These are phyloP conservation scores for Bromus sterilis DNA, from an alignment of 176 grass and related monocot species.

Conservation along the genomic window DNA sequence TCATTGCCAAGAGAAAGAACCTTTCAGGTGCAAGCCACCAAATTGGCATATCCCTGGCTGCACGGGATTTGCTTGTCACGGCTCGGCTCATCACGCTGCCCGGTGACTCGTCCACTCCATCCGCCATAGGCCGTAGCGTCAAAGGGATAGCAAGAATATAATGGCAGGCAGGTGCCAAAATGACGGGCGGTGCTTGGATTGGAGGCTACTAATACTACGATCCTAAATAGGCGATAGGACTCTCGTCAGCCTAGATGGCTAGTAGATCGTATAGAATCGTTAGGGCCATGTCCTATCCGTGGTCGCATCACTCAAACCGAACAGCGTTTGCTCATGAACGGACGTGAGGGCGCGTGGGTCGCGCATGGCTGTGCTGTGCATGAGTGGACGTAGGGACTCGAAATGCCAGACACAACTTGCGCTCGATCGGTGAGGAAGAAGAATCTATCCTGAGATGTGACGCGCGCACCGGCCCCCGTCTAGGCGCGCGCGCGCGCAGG, in stretches of 20 bases:
- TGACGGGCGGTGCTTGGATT: neutral
- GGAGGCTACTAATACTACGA: neutral
- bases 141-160: neutral
- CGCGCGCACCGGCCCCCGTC: neutral
- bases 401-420: neutral
- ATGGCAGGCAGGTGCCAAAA: neutral
- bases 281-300: neutral
- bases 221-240: too few species aligned
- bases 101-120: neutral
- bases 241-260: neutral
- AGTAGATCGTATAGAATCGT: neutral
- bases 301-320: neutral
- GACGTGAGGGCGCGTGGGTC: too few species aligned
- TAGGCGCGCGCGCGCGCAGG: neutral
- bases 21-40: slow-evolving; percentile 11
- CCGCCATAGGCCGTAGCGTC: neutral
- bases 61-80: neutral
- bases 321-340: neutral
- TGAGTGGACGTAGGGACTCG: neutral
- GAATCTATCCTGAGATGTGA: neutral
- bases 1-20: neutral
- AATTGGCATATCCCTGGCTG: slow-evolving; percentile 10
- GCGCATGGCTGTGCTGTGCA: neutral
- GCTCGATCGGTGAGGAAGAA: neutral
- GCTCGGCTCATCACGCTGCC: neutral